Base-by-base conservation (phyloP, 345 rosid genomes). In the Heritiera fomes region DNA sequence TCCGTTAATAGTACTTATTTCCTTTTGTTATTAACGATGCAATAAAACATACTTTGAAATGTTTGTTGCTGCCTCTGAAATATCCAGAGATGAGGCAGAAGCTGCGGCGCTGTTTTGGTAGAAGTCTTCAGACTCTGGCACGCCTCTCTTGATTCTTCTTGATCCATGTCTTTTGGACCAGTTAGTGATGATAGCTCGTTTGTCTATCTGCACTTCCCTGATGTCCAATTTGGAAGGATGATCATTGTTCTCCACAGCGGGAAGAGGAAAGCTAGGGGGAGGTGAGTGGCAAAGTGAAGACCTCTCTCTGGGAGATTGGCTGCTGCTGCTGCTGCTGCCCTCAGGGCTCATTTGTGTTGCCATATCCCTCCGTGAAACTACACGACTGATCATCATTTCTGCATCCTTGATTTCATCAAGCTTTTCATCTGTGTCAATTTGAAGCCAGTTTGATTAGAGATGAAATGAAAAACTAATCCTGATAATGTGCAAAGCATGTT, bases 261-360 rank as follows among this genome's bases (percentile, higher is more conserved):
- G 80, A 80, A 80, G 75, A 82, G 78, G 84, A 34, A 34, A 1
- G 2, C 3, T 34, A 34, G 38, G 38, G 3, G 3, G 38, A 68
- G 95, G 87, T 76, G 90, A 83, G 4, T 81, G 65, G 55, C 75
- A 78, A 11, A 64, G 38, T 6, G 88, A 84, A 30, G 88, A 80
- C 73, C 84, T 78, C 75, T 59, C 82, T 76, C 81, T 81, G 5
- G 90, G 85, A 59, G 90, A 90, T 59, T 78, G 72, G 81, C 80
- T 77, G 71, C 86, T 83, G 55, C 86, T 85, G 52, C 38, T 34
- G 38, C 86, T 85, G 52, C 38, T 34, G 38, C 82, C 84, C 5
- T 86, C 89, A 4, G 92, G 89, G 67, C 98, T 96, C 98, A 94
- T 96, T 82, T 96, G 98, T 8, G 99, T 94, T 8, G 98, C 92